phyloP scores from a whole-genome alignment of 164 flowering plant species.

The Magnolia changhungtana region DNA sequence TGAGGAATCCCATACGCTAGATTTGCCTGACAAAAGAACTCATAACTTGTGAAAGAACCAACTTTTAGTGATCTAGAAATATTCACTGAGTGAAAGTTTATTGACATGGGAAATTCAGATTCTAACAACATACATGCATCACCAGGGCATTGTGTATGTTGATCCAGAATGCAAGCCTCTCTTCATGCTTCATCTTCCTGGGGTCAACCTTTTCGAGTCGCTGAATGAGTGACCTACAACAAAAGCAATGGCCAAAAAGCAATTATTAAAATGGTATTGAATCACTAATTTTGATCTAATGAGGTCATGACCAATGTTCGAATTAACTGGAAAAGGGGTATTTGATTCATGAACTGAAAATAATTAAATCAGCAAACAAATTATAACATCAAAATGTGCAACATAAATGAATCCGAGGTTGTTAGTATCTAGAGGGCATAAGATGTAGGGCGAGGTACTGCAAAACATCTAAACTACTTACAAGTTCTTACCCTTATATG shows the following conservation, averaged over 20 bases:
- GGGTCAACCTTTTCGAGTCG: conserved; percentile 57
- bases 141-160: conserved; percentile 69
- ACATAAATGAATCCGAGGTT: too few relatives aligned
- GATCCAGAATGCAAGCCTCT: conserved; percentile 69
- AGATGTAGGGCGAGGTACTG: too few relatives aligned
- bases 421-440: too few relatives aligned
- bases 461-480: too few relatives aligned
- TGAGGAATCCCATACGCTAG: conserved; percentile 51
- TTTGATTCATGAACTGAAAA: too few relatives aligned
- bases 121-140: conserved; percentile 50
- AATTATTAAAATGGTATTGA: too few relatives aligned
- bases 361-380: too few relatives aligned
- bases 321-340: too few relatives aligned
- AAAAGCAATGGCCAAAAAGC: neutral
- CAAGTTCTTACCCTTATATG: too few relatives aligned
- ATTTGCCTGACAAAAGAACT: conserved; percentile 44
- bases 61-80: neutral
- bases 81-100: neutral
- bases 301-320: neutral
- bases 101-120: conserved; percentile 2
- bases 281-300: neutral
- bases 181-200: conserved; percentile 53
- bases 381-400: too few relatives aligned
- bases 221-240: conserved; percentile 49
- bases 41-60: neutral